These are phyloP conservation scores for Ceratonia siliqua DNA, from an alignment of 306 rosid species.

Conservation along the genomic window DNA sequence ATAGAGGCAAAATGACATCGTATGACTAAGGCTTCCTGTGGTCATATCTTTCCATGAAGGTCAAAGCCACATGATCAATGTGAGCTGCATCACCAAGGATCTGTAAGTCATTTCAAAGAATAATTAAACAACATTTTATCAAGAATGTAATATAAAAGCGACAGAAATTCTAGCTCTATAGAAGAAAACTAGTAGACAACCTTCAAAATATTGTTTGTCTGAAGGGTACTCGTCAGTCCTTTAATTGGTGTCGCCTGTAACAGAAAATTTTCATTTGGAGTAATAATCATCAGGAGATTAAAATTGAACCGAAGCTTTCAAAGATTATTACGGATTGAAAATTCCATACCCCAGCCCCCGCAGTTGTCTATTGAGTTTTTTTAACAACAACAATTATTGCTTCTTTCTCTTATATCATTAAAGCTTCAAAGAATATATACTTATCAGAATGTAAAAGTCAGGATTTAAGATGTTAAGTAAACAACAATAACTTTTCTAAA, in stretches of 20 bases:
- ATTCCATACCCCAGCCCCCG: neutral
- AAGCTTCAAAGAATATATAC: neutral
- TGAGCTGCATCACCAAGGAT: too few species aligned
- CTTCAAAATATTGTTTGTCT: slow-evolving; percentile 58
- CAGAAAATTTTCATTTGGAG: neutral
- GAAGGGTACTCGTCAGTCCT: slow-evolving; percentile 46
- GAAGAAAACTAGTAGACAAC: slow-evolving; percentile 33
- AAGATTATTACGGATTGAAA: neutral
- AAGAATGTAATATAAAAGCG: neutral
- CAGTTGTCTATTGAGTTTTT: neutral
- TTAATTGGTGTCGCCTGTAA: slow-evolving; percentile 59
- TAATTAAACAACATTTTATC: neutral
- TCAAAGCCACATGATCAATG: too few species aligned
- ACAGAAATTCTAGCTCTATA: neutral
- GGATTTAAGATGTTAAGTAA: slow-evolving; percentile 1
- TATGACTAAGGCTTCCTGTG: too few species aligned
- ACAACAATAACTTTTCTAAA: slow-evolving; percentile 3
- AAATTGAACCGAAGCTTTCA: neutral
- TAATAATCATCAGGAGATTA: slow-evolving; percentile 10
- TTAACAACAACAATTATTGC: neutral
- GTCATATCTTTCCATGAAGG: too few species aligned
- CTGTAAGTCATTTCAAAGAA: slow-evolving; percentile 31
- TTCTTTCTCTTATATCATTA: slow-evolving; percentile 5
- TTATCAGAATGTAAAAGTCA: neutral
- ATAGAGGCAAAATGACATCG: too few species aligned